A percentile compares a stretch with the other conserved stretches of the same genome.
phyloP scores from a whole-genome alignment of 75 land plant species.

The Pinus albicaulis region DNA sequence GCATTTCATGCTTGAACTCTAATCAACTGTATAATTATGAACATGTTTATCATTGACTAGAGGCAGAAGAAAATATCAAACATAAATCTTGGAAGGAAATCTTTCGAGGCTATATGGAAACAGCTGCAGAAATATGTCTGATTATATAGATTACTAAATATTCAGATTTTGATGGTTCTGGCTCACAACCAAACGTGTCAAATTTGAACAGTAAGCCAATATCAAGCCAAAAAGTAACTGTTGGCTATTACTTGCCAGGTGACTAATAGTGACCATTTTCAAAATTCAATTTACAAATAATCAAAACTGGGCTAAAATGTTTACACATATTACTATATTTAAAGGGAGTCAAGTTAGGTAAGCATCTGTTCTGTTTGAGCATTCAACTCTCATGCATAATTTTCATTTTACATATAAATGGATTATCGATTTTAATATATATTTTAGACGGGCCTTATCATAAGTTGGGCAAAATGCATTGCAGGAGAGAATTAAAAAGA shows the following conservation, averaged over 20 bases:
- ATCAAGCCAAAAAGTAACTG: background rate
- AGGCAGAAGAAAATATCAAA: background rate
- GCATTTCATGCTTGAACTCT: background rate
- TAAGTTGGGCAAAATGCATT: no score
- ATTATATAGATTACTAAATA: background rate
- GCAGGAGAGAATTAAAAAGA: no score
- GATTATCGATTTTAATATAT: no score
- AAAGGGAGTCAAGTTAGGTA: background rate
- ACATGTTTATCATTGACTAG: background rate
- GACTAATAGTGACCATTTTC: background rate
- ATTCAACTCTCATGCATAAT: background rate
- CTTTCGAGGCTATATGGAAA: background rate
- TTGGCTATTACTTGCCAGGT: background rate
- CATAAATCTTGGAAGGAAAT: conserved; percentile 2
- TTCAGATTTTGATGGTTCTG: background rate
- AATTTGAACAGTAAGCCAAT: no score
- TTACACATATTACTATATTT: background rate
- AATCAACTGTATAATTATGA: background rate
- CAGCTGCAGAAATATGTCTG: background rate
- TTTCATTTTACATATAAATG: no score
- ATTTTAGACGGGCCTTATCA: no score
- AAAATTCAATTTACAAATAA: background rate
- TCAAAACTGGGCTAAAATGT: background rate
- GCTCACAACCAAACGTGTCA: no score
- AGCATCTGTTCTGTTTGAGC: background rate